phyloP scores from a whole-genome alignment of 23 red algal species.

The Gracilariopsis chorda region DNA sequence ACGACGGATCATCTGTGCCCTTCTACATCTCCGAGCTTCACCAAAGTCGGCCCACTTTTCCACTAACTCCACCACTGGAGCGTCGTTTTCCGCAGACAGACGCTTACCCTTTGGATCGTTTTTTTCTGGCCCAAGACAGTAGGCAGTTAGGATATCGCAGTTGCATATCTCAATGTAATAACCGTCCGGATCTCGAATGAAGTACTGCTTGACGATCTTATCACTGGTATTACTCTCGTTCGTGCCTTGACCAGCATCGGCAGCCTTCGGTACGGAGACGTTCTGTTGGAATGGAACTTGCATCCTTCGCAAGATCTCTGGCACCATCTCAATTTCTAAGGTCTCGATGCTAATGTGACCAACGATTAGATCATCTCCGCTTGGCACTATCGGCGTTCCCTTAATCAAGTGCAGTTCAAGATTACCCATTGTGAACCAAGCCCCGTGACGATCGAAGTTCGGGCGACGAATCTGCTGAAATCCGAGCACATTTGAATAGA shows the following conservation, averaged over 20 bases:
- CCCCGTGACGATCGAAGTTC: slow-evolving; percentile 43
- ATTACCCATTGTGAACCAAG: slow-evolving; percentile 50
- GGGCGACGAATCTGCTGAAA: slow-evolving; percentile 43
- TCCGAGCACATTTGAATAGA: slow-evolving; percentile 32
- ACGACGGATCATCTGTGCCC: neutral
- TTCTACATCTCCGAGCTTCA: neutral
- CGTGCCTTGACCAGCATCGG: neutral
- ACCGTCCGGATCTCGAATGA: slow-evolving; percentile 41
- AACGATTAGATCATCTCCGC: slow-evolving; percentile 24
- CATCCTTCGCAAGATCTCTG: neutral
- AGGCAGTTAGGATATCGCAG: slow-evolving; percentile 8
- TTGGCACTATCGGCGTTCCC: neutral
- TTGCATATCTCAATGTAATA: slow-evolving; percentile 60
- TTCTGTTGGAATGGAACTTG: slow-evolving; percentile 42
- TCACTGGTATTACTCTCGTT: neutral
- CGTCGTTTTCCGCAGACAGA: neutral
- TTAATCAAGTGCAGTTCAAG: slow-evolving; percentile 54
- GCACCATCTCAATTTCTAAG: slow-evolving; percentile 11
- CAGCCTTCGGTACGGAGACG: slow-evolving; percentile 16
- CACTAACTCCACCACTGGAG: neutral
- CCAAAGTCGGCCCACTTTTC: neutral
- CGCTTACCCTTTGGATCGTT: neutral
- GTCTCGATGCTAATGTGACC: slow-evolving; percentile 53
- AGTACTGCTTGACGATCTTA: slow-evolving; percentile 31
- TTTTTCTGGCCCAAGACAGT: slow-evolving; percentile 19